Conservation (phyloP, 805 yeast species). For the Candida sakaeoensis region DNA sequence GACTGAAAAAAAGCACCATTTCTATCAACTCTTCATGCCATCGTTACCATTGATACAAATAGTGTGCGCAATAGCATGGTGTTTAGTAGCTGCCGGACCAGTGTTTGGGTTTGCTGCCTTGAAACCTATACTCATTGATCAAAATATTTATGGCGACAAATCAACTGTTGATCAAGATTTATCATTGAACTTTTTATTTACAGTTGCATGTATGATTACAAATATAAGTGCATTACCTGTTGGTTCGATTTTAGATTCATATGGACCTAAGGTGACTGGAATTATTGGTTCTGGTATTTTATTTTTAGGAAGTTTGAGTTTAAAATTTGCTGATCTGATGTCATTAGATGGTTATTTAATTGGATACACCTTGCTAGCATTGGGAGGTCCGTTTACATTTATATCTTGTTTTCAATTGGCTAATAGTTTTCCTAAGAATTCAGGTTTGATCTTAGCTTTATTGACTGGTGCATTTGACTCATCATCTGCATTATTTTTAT, state of each 20-base stretch:
- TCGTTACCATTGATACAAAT: conserved; percentile 49
- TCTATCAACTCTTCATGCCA: conserved; percentile 1
- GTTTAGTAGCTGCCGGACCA: conserved; percentile 88
- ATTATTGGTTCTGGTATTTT: conserved; percentile 65
- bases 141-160: conserved; percentile 67
- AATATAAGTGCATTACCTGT: conserved; percentile 80
- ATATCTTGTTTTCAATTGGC: conserved; percentile 86
- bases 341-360: conserved; percentile 58
- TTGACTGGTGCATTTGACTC: conserved; percentile 94
- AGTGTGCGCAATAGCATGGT: conserved; percentile 77
- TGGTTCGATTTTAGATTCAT: conserved; percentile 71
- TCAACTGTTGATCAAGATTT: conserved; percentile 77
- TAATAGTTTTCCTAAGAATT: conserved; percentile 75
- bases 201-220: conserved; percentile 82
- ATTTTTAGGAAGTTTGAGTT: conserved; percentile 48
- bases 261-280: conserved; percentile 81
- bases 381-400: conserved; percentile 93
- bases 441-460: conserved; percentile 78
- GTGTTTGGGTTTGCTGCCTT: conserved; percentile 95
- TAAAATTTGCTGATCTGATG: conserved; percentile 38
- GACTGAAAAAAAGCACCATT: background rate
- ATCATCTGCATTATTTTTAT: conserved; percentile 80
- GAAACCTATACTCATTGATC: conserved; percentile 73
- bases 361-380: conserved; percentile 75
- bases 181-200: conserved; percentile 76